Evolutionary conservation across 257 asterid species (phyloP), one percentile per base, ranked within the genome.

Genomic region (Solanum gracilifrons): DNA sequence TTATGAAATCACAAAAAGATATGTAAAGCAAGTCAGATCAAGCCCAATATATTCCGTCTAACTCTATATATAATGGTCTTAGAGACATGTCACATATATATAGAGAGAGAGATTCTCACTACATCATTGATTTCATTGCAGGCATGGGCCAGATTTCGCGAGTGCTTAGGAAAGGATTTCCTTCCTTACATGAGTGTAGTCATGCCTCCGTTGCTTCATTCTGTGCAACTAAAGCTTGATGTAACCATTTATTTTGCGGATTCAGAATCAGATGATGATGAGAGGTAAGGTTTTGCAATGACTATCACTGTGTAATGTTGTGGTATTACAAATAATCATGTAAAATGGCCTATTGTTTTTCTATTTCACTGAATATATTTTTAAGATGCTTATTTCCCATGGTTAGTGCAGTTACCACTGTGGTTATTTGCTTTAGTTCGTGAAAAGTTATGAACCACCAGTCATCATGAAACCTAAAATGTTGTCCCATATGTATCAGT

Each of bases 61-160:
- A 64, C 72, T 64, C 72, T 64, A 21, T 58, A 58, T 48, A 48
- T 48, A 48, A 48, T 58, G 66, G 66, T 58, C 25, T 58, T 58
- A 58, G 66, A 58, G 66, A 58, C 66, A 58, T 58, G 66, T 7
- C 66, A 58, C 60, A 48, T 43, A 43, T 13, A 13, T 43, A 43
- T 43, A 13, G 2, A 46, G 20, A 46, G 20, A 48, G 20, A 48
- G 21, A 48, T 48, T 48, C 8, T 48, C 31, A 74, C 58, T n/a
- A 76, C 58, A 76, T 37, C 29, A 29, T 76, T 37, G 43, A 7
- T 76, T 39, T 11, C 35, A 39, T 39, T 89, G 60, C 83, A 96
- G 99, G 98, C 99, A 21, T 96, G 99, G 99, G 98, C 99, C 86
- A 92, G 99, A 86, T 96, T 96, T 71, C 94, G 98, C 97, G 93